A percentile compares a stretch with the other conserved stretches of the same genome.
Conservation (phyloP, 208 protist genomes). For the Porcisia deanei region DNA sequence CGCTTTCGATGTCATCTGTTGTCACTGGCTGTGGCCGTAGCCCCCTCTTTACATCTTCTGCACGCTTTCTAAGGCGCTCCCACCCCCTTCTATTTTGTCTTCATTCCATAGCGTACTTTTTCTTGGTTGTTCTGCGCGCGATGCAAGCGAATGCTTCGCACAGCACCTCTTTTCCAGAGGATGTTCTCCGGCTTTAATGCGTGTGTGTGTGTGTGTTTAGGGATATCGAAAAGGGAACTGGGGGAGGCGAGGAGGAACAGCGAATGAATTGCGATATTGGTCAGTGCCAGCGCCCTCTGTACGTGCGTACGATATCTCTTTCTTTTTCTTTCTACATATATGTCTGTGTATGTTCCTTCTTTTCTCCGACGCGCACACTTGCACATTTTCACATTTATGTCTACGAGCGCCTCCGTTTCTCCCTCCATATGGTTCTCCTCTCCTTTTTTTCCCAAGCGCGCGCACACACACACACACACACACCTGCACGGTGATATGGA, state of each 20-base stretch:
- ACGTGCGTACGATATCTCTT: background rate
- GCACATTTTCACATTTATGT: background rate
- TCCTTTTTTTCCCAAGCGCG: background rate
- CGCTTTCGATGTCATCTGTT: too few species aligned
- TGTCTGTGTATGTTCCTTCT: background rate
- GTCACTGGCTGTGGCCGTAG: too few species aligned
- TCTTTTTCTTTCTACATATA: background rate
- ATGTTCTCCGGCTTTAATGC: too few species aligned
- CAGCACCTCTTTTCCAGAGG: too few species aligned
- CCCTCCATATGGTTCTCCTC: background rate
- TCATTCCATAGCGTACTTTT: too few species aligned
- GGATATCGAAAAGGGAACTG: background rate
- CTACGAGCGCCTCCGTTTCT: background rate
- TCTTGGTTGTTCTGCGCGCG: too few species aligned
- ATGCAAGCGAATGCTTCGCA: too few species aligned
- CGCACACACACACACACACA: background rate
- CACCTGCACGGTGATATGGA: background rate
- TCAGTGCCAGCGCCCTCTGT: background rate
- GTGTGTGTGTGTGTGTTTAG: background rate
- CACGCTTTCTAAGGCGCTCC: too few species aligned
- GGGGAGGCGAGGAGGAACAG: background rate
- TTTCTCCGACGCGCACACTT: background rate
- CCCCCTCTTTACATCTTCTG: too few species aligned
- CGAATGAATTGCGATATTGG: background rate
- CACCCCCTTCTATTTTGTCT: too few species aligned